Evolutionary conservation across 108 stramenopile species (phyloP).

Genomic region (Skeletonema menzelii): DNA sequence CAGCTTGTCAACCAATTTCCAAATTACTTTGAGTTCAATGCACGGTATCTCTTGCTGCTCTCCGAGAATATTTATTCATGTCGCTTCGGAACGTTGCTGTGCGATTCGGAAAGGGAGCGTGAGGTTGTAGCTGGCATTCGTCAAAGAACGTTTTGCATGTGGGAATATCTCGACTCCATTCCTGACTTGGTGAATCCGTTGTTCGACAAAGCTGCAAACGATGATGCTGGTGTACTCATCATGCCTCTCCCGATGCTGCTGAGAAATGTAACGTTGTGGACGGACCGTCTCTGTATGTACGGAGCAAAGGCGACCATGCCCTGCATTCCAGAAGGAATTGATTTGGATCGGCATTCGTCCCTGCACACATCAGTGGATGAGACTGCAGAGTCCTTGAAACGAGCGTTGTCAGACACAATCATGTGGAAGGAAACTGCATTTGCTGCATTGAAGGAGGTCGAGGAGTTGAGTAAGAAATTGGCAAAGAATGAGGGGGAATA

Average conservation of each 20-base stretch:
- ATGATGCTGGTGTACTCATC: constrained; percentile 57
- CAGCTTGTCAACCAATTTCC: constrained; percentile 92
- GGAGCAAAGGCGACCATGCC: constrained; percentile 67
- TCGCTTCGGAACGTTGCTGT: constrained; percentile 93
- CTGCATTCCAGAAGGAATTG: constrained; percentile 34
- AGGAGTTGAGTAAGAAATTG: constrained; percentile 11
- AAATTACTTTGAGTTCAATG: constrained; percentile 86
- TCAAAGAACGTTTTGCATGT: constrained; percentile 80
- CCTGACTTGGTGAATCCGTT: constrained; percentile 42
- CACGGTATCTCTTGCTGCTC: constrained; percentile 69
- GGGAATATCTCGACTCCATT: constrained; percentile 81
- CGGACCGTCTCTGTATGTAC: constrained; percentile 67
- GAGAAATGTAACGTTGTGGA: constrained; percentile 80
- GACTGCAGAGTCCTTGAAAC: constrained; percentile 9
- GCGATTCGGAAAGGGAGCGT: constrained; percentile 89
- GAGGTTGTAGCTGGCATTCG: constrained; percentile 79
- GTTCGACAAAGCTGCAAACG: constrained; percentile 32
- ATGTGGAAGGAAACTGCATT: constrained; percentile 42
- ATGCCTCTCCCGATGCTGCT: constrained; percentile 83
- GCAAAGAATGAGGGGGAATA: background rate
- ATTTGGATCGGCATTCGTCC: constrained; percentile 13
- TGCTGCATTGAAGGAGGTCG: constrained; percentile 34
- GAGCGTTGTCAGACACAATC: constrained; percentile 32
- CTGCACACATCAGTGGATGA: constrained; percentile 21
- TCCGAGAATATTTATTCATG: constrained; percentile 90